Evolutionary conservation across 768 basidiomycete genomes (phyloP).

Genomic region (Tricholoma sp.): DNA sequence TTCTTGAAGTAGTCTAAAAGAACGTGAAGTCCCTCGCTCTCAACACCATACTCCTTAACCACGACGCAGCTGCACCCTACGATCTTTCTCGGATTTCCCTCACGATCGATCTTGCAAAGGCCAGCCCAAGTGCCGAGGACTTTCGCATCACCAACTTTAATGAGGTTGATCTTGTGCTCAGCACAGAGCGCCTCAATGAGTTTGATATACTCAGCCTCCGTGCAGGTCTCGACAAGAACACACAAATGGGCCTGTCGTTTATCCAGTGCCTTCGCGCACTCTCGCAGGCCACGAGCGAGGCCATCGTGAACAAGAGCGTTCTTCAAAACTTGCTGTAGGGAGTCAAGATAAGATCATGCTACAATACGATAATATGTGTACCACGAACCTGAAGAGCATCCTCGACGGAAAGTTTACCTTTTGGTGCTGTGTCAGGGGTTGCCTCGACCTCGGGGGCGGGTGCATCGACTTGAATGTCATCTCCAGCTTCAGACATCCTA

Average conservation of each 20-base stretch:
- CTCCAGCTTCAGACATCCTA: conserved; percentile 98
- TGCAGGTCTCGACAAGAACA: conserved; percentile 98
- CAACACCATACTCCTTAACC: conserved; percentile 95
- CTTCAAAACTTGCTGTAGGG: conserved; percentile 90
- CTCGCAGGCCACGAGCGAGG: conserved; percentile 95
- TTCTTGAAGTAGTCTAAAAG: conserved; percentile 96
- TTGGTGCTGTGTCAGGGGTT: conserved; percentile 74
- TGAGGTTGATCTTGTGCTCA: conserved; percentile 99
- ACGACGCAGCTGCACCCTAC: conserved; percentile 93
- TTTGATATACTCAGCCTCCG: conserved; percentile 99
- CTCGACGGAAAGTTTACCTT: conserved; percentile 94
- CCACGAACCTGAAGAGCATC: conserved; percentile 77
- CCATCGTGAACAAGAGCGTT: conserved; percentile 98
- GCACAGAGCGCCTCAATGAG: conserved; percentile 99
- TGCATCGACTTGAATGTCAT: conserved; percentile 80
- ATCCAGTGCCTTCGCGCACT: conserved; percentile 97
- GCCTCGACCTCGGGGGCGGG: conserved; percentile 71
- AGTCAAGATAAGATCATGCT: conserved; percentile 5
- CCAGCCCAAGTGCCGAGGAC: conserved; percentile 98
- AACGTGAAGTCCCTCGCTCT: conserved; percentile 93
- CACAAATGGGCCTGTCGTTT: conserved; percentile 98
- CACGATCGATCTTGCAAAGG: conserved; percentile 99
- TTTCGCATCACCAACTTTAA: conserved; percentile 99
- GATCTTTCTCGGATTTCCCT: conserved; percentile 96
- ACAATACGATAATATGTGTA: not conserved